These are phyloP conservation scores for Apiospora marii DNA, from an alignment of 2,329 filamentous ascomycete species.

Conservation along the genomic window DNA sequence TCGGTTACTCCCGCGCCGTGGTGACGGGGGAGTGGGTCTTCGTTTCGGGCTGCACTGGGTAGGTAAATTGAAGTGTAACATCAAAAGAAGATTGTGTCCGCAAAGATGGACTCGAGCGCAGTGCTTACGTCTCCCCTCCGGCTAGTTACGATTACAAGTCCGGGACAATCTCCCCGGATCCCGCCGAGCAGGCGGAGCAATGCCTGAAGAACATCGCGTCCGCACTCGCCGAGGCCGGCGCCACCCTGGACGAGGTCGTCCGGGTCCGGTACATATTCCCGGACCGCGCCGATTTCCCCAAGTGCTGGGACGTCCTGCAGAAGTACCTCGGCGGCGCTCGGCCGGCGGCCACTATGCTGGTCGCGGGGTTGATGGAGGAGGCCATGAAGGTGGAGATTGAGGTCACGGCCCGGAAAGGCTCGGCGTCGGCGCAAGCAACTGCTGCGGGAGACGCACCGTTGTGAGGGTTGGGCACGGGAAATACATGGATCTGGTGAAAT, in stretches of 20 bases:
- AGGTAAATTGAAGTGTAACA: constrained; percentile 22
- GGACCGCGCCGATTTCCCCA: constrained; percentile 54
- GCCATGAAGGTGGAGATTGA: constrained; percentile 47
- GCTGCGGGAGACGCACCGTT: neutral
- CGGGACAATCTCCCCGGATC: constrained; percentile 51
- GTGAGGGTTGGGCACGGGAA: neutral
- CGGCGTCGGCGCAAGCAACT: neutral
- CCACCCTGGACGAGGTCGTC: constrained; percentile 55
- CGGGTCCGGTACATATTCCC: constrained; percentile 61
- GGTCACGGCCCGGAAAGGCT: constrained; percentile 34
- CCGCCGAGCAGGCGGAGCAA: constrained; percentile 59
- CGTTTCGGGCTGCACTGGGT: constrained; percentile 64
- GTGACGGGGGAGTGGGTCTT: constrained; percentile 59
- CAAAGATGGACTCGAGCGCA: neutral
- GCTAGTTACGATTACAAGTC: constrained; percentile 60
- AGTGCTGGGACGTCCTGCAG: constrained; percentile 58
- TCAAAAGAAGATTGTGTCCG: neutral
- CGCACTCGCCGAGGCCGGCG: constrained; percentile 54
- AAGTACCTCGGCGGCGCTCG: constrained; percentile 58
- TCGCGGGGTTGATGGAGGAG: constrained; percentile 59
- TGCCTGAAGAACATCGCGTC: constrained; percentile 55
- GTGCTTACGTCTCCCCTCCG: neutral
- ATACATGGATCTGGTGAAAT: too few species aligned
- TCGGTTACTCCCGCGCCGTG: constrained; percentile 63
- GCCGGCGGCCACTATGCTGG: constrained; percentile 62